Base-by-base conservation (phyloP, 2,329 filamentous ascomycete species). In the Aspergillus tanneri region DNA sequence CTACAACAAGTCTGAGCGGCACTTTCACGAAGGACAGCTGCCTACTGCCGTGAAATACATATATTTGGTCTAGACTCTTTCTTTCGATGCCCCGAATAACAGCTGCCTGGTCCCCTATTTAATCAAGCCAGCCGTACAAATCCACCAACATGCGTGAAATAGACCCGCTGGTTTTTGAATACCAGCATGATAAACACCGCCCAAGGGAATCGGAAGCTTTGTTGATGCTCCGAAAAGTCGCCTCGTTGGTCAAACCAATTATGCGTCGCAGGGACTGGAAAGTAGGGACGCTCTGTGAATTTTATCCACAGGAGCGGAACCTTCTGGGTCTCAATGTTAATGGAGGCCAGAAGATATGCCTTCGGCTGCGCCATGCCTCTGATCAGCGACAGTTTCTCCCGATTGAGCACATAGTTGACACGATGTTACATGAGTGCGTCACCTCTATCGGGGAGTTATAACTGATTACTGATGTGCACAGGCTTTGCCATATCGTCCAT, bases 181-280 rank as follows among this genome's bases (percentile, higher is more conserved):
- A 78, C 55, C 74, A 78, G 36, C 77, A 81, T 69, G 68, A 80
- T n/a, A 74, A 75, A 37, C 66, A 70, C 22, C 67, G 72, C 7
- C 70, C 72, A 9, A 70, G 77, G 9, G 74, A 77, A 53, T 66
- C 71, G n/a, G 78, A 81, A 52, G 78, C 78, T 9, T 63, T 80
- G 3, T 63, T 81, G 27, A 82, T 81, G 48, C 78, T 97, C 19
- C 87, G 84, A 61, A 91, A 87, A 69, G 79, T 95, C 32, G 90
- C 90, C 2, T 95, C 90, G 21, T 72, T 95, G 48, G 91, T 96
- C 53, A 96, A 96, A 68, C 92, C 92, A 14, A 88, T 97, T 54
- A 97, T 97, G 91, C 81, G 90, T 55, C 89, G 89, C 39, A 83
- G 88, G 35, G 79, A 79, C 46, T 97, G 90, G 88, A 85, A 77